These are phyloP conservation scores for Camellia lanceoleosa DNA, from an alignment of 148 eudicot species.

Conservation along the genomic window DNA sequence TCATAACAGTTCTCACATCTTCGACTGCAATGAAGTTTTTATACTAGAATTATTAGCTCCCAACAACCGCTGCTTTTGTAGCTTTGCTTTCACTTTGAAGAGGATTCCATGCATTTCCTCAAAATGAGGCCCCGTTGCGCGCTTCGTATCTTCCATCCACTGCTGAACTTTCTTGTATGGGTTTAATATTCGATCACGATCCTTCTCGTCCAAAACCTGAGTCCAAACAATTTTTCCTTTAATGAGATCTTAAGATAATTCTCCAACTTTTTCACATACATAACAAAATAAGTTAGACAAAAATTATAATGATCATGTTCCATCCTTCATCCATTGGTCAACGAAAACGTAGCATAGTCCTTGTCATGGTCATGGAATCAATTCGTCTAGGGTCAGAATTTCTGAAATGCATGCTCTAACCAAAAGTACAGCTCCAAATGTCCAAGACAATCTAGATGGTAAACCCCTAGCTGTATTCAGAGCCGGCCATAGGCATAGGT, in stretches of 20 bases:
- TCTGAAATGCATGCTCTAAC: not conserved
- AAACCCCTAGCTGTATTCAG: not conserved
- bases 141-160: constrained; percentile 77
- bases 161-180: constrained; percentile 69
- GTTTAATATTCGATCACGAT: constrained; percentile 50
- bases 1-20: constrained; percentile 12
- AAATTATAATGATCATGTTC: not conserved
- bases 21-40: constrained; percentile 15
- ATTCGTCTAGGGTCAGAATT: not conserved
- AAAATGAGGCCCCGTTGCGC: constrained; percentile 69
- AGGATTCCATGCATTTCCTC: constrained; percentile 64
- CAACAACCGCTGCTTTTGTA: constrained; percentile 32
- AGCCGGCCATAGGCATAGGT: too few relatives aligned
- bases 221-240: constrained; percentile 15
- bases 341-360: not conserved
- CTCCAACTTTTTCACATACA: not conserved
- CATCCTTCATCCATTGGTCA: not conserved
- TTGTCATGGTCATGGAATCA: too few relatives aligned
- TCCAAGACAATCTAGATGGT: not conserved
- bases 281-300: not conserved
- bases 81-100: constrained; percentile 39
- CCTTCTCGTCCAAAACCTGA: constrained; percentile 56
- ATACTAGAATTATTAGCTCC: not conserved
- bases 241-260: not conserved
- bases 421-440: not conserved